Conservation (phyloP, 1,284 basidiomycete species). For the Stygiomarasmius scandens region DNA sequence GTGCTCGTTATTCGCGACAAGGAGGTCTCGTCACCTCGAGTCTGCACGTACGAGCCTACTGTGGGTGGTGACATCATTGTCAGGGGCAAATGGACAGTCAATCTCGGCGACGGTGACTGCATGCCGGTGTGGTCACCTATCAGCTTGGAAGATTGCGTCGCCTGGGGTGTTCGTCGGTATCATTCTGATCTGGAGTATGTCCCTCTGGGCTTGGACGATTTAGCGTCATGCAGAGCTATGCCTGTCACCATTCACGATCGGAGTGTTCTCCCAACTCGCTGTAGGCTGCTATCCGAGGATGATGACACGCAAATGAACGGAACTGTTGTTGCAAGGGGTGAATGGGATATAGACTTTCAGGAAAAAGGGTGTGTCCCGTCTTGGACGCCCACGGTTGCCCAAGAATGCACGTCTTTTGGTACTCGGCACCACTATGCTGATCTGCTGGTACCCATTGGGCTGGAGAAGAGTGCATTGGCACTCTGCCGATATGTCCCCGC, state of each 20-base stretch:
- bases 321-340: not conserved
- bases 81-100: not conserved
- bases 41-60: not conserved
- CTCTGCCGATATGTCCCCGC: not conserved
- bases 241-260: not conserved
- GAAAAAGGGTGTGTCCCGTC: not conserved
- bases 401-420: not conserved
- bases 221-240: not conserved
- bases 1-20: not conserved
- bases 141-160: not conserved
- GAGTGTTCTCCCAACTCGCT: not conserved
- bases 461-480: not conserved
- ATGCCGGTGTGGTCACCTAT: not conserved
- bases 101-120: not conserved
- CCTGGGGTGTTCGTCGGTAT: not conserved
- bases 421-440: not conserved
- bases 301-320: not conserved
- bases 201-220: not conserved
- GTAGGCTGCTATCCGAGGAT: not conserved
- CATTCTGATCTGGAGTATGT: not conserved
- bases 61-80: not conserved
- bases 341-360: not conserved
- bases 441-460: not conserved
- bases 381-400: not conserved
- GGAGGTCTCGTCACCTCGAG: not conserved